phyloP scores from a whole-genome alignment of 805 yeast species.

The Myxozyma neglecta region DNA sequence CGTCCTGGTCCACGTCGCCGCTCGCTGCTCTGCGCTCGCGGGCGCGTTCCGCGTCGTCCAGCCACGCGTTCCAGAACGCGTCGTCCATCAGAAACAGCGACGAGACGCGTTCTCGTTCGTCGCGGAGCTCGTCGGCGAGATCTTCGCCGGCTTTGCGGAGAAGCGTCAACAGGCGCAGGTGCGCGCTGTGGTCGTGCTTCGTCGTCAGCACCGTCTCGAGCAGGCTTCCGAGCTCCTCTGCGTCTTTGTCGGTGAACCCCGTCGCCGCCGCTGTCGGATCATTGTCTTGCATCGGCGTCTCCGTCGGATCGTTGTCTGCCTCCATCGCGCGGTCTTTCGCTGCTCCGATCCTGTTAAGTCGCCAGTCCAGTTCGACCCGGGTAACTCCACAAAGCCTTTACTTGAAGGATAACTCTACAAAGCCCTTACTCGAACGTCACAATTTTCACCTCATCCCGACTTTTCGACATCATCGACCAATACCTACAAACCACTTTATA shows the following conservation, averaged over 20 bases:
- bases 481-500: no score
- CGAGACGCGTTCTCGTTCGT: constrained; percentile 17
- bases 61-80: constrained; percentile 24
- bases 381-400: background rate
- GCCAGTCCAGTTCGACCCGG: background rate
- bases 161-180: constrained; percentile 16
- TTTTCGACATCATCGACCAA: no score
- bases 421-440: background rate
- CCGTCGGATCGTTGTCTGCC: background rate
- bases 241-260: constrained; percentile 24
- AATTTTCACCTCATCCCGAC: background rate
- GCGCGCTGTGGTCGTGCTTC: constrained; percentile 16
- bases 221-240: constrained; percentile 21
- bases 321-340: no score
- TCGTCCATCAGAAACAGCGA: constrained; percentile 15
- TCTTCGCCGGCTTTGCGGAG: constrained; percentile 19
- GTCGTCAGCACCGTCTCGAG: constrained; percentile 14
- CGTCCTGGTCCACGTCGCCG: constrained; percentile 7
- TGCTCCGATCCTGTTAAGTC: no score
- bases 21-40: background rate
- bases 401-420: background rate
- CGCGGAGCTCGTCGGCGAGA: constrained; percentile 22
- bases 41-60: constrained; percentile 11
- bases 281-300: background rate
- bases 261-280: background rate